A percentile compares a stretch with the other conserved stretches of the same genome.
These are phyloP conservation scores for Rhodosporidiobolus sp. DNA, from an alignment of 768 basidiomycete genomes.

Conservation along the genomic window DNA sequence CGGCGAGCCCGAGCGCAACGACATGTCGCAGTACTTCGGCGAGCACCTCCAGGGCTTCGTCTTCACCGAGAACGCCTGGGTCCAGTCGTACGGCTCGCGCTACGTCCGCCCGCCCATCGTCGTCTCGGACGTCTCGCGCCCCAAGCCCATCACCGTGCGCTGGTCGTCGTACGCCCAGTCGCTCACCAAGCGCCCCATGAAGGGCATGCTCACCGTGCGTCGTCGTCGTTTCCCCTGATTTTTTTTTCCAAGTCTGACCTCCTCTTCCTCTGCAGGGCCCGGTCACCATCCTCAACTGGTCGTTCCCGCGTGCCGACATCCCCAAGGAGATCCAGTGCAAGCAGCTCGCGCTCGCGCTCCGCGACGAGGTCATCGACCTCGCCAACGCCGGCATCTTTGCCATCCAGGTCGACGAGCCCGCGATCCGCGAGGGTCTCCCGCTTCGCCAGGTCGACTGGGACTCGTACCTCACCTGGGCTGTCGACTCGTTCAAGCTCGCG, in stretches of 20 bases:
- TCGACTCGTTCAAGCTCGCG: slow-evolving; percentile 96
- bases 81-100: slow-evolving; percentile 98
- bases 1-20: slow-evolving; percentile 90
- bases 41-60: slow-evolving; percentile 91
- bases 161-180: slow-evolving; percentile 98
- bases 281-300: slow-evolving; percentile 95
- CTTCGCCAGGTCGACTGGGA: slow-evolving; percentile 96
- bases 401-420: slow-evolving; percentile 99
- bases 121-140: slow-evolving; percentile 94
- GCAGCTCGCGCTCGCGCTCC: slow-evolving; percentile 95
- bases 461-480: slow-evolving; percentile 93
- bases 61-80: slow-evolving; percentile 99
- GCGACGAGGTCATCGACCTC: slow-evolving; percentile 96
- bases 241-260: not conserved
- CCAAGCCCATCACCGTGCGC: slow-evolving; percentile 86
- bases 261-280: slow-evolving; percentile 34
- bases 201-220: slow-evolving; percentile 98
- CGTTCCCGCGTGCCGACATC: slow-evolving; percentile 98
- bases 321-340: slow-evolving; percentile 94
- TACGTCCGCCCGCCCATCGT: slow-evolving; percentile 99
- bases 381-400: slow-evolving; percentile 87
- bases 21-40: slow-evolving; percentile 99
- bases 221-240: slow-evolving; percentile 39
- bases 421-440: slow-evolving; percentile 97
- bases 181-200: slow-evolving; percentile 88